phyloP scores from a whole-genome alignment of 306 rosid species.

The Cyamopsis tetragonoloba region DNA sequence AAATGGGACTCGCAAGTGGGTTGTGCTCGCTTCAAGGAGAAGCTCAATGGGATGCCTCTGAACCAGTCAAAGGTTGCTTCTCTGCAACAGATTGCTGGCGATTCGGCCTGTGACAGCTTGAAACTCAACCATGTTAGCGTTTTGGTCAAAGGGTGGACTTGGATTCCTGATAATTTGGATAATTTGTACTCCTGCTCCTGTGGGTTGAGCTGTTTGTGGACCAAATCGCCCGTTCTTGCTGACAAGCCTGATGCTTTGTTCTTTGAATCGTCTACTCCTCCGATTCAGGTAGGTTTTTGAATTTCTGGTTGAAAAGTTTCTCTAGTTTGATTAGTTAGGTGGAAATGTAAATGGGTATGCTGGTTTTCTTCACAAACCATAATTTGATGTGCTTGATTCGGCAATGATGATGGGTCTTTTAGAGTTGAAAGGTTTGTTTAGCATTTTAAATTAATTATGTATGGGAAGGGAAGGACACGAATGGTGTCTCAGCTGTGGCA shows the following conservation, averaged over 20 bases:
- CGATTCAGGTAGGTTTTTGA: constrained; percentile 58
- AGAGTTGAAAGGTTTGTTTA: neutral
- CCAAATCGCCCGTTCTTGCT: constrained; percentile 86
- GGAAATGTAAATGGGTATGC: neutral
- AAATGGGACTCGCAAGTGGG: constrained; percentile 82
- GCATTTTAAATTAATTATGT: neutral
- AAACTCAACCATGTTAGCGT: constrained; percentile 53
- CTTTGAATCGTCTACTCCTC: constrained; percentile 76
- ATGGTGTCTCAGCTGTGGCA: neutral
- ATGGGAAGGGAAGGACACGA: neutral
- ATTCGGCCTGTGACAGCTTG: constrained; percentile 39
- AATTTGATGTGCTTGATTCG: constrained; percentile 14
- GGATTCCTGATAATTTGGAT: constrained; percentile 96
- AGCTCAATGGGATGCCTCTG: constrained; percentile 16
- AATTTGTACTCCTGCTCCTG: constrained; percentile 76
- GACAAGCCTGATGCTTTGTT: constrained; percentile 86
- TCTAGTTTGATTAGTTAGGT: constrained; percentile 5
- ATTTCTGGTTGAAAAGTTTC: neutral
- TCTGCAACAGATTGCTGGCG: constrained; percentile 44
- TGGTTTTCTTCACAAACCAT: neutral
- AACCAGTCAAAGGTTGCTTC: constrained; percentile 43
- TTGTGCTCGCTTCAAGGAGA: constrained; percentile 53
- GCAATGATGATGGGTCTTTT: neutral
- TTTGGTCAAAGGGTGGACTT: constrained; percentile 89
- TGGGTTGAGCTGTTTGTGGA: constrained; percentile 95